phyloP scores from a whole-genome alignment of 345 rosid genomes.

The Euphorbia lathyris region DNA sequence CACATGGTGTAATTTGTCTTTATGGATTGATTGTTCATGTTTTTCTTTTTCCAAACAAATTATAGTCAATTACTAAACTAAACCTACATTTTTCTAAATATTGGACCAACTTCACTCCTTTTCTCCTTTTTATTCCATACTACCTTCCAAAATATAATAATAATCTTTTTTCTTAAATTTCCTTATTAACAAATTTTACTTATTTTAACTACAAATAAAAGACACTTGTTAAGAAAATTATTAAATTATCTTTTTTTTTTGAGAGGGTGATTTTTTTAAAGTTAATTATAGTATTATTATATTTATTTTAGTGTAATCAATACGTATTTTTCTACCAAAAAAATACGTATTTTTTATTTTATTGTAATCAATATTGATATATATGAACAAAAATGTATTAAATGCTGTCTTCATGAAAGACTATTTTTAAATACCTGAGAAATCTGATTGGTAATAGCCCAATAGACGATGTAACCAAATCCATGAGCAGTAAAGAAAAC shows the following conservation, averaged over 20 bases:
- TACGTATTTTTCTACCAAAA: no score
- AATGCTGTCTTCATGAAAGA: no score
- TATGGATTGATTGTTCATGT: background rate
- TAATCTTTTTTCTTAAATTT: background rate
- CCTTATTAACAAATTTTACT: no score
- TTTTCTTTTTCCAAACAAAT: background rate
- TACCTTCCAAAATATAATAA: background rate
- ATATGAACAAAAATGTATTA: no score
- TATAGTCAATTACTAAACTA: background rate
- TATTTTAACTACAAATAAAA: no score
- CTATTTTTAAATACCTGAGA: conserved; percentile 51
- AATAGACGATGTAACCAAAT: conserved; percentile 42
- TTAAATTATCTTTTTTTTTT: no score
- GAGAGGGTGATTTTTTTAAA: no score
- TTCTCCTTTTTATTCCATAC: background rate
- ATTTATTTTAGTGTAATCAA: no score
- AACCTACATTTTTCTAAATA: background rate
- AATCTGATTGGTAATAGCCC: conserved; percentile 37
- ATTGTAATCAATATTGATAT: no score
- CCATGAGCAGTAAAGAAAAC: conserved; percentile 64
- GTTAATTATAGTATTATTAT: no score
- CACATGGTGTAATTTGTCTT: background rate
- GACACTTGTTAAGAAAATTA: no score
- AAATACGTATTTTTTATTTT: no score
- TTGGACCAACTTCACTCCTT: background rate